Evolutionary conservation across 1,284 basidiomycete genomes (phyloP).

Genomic region (Fomitopsis schrenkii): DNA sequence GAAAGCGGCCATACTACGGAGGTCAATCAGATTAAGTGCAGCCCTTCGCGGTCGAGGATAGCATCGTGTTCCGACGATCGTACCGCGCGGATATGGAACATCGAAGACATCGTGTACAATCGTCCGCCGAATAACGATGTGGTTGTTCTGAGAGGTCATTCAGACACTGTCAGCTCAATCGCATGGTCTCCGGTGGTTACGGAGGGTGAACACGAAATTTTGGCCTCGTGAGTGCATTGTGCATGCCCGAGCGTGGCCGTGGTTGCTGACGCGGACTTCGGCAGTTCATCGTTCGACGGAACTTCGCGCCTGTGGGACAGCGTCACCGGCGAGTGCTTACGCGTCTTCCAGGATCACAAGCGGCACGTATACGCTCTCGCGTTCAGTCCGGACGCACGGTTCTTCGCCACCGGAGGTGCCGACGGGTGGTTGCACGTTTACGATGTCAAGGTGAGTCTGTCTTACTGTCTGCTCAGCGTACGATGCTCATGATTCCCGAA

Average conservation of each 20-base stretch:
- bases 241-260: not conserved
- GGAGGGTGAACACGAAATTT: conserved; percentile 45
- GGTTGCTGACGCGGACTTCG: not conserved
- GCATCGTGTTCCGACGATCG: conserved; percentile 80
- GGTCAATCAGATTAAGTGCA: conserved; percentile 75
- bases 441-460: conserved; percentile 36
- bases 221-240: conserved; percentile 55
- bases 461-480: not conserved
- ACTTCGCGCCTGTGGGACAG: conserved; percentile 78
- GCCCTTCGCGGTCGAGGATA: conserved; percentile 57
- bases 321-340: conserved; percentile 66
- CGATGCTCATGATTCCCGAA: not conserved
- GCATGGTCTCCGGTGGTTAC: conserved; percentile 63
- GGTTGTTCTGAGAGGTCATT: conserved; percentile 59
- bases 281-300: conserved; percentile 71
- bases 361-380: conserved; percentile 62
- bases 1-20: conserved; percentile 71
- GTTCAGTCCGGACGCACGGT: conserved; percentile 64
- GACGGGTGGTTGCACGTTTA: conserved; percentile 62
- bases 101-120: conserved; percentile 36
- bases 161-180: conserved; percentile 60
- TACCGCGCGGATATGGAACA: conserved; percentile 73
- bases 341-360: conserved; percentile 62
- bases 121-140: conserved; percentile 32
- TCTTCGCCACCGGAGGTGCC: conserved; percentile 55